Evolutionary conservation across 2,329 filamentous ascomycete genomes (phyloP).

Genomic region (Paecilomyces niveus): DNA sequence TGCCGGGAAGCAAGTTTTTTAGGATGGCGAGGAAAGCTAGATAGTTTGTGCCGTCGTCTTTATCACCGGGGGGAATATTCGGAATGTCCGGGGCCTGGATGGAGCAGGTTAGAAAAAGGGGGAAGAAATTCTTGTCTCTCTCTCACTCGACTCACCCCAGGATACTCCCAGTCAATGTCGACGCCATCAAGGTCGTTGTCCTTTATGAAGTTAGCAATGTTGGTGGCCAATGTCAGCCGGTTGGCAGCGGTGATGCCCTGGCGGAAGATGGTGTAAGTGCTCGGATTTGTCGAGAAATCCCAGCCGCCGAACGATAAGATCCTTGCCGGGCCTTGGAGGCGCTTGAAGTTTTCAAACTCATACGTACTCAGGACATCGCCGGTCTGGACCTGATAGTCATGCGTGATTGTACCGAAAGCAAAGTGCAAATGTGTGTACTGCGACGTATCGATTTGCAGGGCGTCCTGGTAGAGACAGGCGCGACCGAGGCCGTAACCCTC

Average conservation of each 20-base stretch:
- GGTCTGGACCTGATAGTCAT: conserved; percentile 24
- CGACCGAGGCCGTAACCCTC: no score
- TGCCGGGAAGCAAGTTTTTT: conserved; percentile 11
- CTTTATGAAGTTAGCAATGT: conserved; percentile 31
- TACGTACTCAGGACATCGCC: conserved; percentile 13
- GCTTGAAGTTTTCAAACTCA: conserved; percentile 4
- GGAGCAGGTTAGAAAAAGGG: no score
- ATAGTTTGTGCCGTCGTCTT: conserved; percentile 28
- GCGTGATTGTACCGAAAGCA: conserved; percentile 25
- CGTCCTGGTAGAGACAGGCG: no score
- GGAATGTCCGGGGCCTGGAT: conserved; percentile 29
- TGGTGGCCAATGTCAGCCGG: conserved; percentile 26
- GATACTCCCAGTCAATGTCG: conserved; percentile 37
- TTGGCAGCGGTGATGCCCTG: conserved; percentile 30
- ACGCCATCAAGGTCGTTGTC: conserved; percentile 31
- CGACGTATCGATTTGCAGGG: conserved; percentile 23
- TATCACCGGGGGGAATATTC: conserved; percentile 23
- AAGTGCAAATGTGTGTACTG: conserved; percentile 29
- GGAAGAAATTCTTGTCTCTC: no score
- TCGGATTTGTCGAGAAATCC: conserved; percentile 31
- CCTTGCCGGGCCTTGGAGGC: conserved; percentile 15
- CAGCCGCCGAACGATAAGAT: conserved; percentile 40
- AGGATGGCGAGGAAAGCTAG: conserved; percentile 22
- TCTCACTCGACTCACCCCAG: no score
- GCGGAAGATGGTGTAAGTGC: conserved; percentile 31